These are phyloP conservation scores for Thraustotheca clavata DNA, from an alignment of 352 stramenopile species.

Conservation along the genomic window DNA sequence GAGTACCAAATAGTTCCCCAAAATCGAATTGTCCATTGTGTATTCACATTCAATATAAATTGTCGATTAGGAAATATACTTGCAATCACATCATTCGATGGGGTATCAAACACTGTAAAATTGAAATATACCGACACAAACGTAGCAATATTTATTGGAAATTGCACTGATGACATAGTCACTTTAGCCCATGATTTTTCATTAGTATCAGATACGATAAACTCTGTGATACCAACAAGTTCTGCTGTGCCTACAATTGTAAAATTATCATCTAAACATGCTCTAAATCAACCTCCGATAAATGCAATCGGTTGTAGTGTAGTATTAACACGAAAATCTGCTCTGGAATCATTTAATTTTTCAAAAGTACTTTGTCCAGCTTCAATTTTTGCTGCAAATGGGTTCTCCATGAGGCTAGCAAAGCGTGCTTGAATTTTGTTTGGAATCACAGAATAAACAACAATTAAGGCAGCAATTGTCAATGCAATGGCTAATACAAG, in stretches of 20 bases:
- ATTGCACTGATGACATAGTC: neutral
- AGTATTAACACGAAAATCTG: constrained; percentile 14
- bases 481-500: neutral
- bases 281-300: constrained; percentile 8
- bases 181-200: neutral
- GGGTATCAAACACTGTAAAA: constrained; percentile 13
- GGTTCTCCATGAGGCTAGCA: neutral
- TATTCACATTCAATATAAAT: neutral
- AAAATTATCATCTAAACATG: neutral
- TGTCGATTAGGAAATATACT: constrained; percentile 4
- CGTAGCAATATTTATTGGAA: neutral
- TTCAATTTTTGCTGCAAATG: neutral
- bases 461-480: neutral
- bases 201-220: neutral
- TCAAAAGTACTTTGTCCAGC: neutral
- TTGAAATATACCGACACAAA: neutral
- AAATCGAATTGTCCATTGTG: constrained; percentile 9
- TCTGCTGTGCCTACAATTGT: neutral
- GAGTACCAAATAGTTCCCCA: constrained; percentile 16
- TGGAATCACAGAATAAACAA: neutral
- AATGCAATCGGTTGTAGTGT: constrained; percentile 1
- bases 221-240: neutral
- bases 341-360: neutral
- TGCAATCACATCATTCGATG: neutral
- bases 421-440: neutral